A percentile compares a stretch with the other conserved stretches of the same genome.
Conservation (phyloP, 345 rosid species). For the Salix caprea region DNA sequence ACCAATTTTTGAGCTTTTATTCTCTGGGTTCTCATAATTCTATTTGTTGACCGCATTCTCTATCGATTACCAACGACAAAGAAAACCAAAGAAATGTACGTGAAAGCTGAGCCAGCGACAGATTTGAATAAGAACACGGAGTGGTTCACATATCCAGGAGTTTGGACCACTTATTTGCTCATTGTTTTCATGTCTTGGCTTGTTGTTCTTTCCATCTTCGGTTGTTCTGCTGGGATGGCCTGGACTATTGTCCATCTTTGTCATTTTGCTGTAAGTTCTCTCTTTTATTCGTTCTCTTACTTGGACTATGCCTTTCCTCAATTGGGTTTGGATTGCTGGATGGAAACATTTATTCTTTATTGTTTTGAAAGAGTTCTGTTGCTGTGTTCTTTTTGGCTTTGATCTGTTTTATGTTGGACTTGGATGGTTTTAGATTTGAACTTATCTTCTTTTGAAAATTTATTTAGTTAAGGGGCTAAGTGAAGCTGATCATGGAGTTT, state of each 20-base stretch:
- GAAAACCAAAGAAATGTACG: conserved; percentile 39
- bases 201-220: conserved; percentile 52
- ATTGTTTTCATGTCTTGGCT: conserved; percentile 73
- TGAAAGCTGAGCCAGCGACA: conserved; percentile 59
- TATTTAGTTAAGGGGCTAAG: not conserved
- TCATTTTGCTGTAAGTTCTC: conserved; percentile 51
- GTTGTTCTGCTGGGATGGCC: conserved; percentile 74
- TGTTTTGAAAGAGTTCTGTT: not conserved
- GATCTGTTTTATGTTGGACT: conserved; percentile 1
- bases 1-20: not conserved
- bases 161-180: conserved; percentile 70
- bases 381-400: not conserved
- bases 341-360: not conserved
- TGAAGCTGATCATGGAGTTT: not conserved
- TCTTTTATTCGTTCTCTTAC: not conserved
- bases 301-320: not conserved
- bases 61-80: not conserved
- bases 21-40: not conserved
- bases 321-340: not conserved
- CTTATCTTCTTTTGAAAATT: not conserved
- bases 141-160: conserved; percentile 87
- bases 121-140: conserved; percentile 85
- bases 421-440: not conserved
- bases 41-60: not conserved
- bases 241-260: conserved; percentile 76